These are phyloP conservation scores for Lipomyces orientalis DNA, from an alignment of 805 yeast genomes.

Conservation along the genomic window DNA sequence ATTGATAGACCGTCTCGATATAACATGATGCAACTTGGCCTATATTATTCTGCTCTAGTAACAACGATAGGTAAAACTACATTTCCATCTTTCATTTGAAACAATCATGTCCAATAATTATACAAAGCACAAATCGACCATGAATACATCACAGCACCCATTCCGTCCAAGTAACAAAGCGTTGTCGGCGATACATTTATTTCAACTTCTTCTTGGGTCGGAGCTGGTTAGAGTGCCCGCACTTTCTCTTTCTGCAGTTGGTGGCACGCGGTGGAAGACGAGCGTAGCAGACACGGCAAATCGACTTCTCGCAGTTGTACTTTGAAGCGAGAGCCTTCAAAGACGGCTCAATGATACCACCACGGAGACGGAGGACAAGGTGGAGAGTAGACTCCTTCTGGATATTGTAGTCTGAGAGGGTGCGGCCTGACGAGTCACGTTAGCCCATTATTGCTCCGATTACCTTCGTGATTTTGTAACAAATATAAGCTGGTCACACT, in stretches of 20 bases:
- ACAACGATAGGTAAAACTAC: constrained; percentile 1
- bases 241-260: constrained; percentile 99
- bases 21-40: neutral
- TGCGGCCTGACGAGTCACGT: constrained; percentile 71
- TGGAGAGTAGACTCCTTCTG: constrained; percentile 99
- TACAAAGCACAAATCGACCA: neutral
- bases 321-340: constrained; percentile 98
- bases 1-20: neutral
- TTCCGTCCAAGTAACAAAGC: neutral
- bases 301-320: constrained; percentile 99
- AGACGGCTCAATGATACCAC: constrained; percentile 99
- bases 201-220: constrained; percentile 77
- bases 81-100: neutral
- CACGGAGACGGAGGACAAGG: constrained; percentile 95
- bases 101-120: neutral
- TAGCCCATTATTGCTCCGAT: neutral
- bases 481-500: neutral
- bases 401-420: constrained; percentile 98
- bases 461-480: neutral
- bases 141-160: neutral
- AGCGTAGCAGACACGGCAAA: constrained; percentile 99
- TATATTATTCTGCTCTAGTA: constrained; percentile 4
- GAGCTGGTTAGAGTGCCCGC: constrained; percentile 99
- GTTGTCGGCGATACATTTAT: constrained; percentile 59
- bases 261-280: constrained; percentile 99